These are phyloP conservation scores for Trichoderma koningii DNA, from an alignment of 2,329 filamentous ascomycete genomes.

Conservation along the genomic window DNA sequence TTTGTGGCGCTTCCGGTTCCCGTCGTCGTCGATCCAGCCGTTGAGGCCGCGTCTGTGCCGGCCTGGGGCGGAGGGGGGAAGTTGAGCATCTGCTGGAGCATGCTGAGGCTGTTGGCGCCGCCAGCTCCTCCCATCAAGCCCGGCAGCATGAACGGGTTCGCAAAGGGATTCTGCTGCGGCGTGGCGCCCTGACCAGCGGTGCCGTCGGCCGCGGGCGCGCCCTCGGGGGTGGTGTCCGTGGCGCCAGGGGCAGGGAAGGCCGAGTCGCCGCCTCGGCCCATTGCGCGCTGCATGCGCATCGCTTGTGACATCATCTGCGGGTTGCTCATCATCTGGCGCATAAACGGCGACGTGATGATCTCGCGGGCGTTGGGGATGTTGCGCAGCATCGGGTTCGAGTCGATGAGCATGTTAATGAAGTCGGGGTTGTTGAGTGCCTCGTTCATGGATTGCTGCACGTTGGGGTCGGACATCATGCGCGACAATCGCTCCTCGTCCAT, in stretches of 20 bases:
- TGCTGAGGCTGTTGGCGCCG: conserved; percentile 27
- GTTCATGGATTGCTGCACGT: conserved; percentile 84
- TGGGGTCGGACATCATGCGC: conserved; percentile 84
- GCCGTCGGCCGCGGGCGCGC: conserved; percentile 38
- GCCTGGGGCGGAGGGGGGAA: conserved; percentile 13
- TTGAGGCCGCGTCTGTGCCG: conserved; percentile 28
- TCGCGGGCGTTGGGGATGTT: conserved; percentile 75
- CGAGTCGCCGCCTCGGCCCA: conserved; percentile 54
- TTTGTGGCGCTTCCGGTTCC: neutral
- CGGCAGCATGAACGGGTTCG: conserved; percentile 39
- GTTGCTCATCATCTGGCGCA: conserved; percentile 91
- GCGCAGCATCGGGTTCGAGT: conserved; percentile 81
- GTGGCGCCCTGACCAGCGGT: neutral
- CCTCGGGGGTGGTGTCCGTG: conserved; percentile 78
- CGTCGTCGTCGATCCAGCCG: conserved; percentile 30
- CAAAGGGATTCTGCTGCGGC: conserved; percentile 47
- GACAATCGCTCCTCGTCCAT: conserved; percentile 78
- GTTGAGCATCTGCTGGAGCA: conserved; percentile 37
- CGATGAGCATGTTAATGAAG: conserved; percentile 92
- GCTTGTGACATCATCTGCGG: conserved; percentile 82
- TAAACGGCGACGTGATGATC: conserved; percentile 83
- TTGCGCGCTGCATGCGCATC: conserved; percentile 76
- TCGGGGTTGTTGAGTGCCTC: conserved; percentile 95
- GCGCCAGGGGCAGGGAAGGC: conserved; percentile 88
- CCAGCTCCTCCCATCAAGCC: conserved; percentile 33